A percentile compares a stretch with the other conserved stretches of the same genome.
These are phyloP conservation scores for Limnanthes douglasii DNA, from an alignment of 345 rosid species.

Conservation along the genomic window DNA sequence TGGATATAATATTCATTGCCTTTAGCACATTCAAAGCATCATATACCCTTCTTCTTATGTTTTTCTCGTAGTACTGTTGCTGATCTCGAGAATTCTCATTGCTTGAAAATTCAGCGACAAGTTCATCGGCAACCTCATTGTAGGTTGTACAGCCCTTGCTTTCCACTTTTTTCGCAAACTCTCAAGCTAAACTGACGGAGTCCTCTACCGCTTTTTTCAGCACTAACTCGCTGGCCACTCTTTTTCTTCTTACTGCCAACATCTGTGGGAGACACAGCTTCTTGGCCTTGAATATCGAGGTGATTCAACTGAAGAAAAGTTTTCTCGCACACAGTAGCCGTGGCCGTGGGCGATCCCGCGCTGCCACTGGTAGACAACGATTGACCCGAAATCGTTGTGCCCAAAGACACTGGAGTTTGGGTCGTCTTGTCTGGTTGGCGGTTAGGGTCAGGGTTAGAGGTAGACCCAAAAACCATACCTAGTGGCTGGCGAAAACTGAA, in stretches of 20 bases:
- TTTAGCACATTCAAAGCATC: slow-evolving; percentile 77
- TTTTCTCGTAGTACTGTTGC: slow-evolving; percentile 80
- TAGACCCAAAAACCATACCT: too few species aligned
- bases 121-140: slow-evolving; percentile 89
- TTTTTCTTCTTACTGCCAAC: slow-evolving; percentile 60
- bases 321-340: too few species aligned
- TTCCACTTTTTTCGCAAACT: slow-evolving; percentile 83
- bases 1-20: slow-evolving; percentile 81
- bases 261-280: too few species aligned
- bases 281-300: too few species aligned
- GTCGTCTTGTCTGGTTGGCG: too few species aligned
- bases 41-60: slow-evolving; percentile 69
- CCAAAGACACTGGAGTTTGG: too few species aligned
- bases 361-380: too few species aligned
- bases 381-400: too few species aligned
- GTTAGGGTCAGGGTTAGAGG: too few species aligned
- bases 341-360: too few species aligned
- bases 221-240: slow-evolving; percentile 57
- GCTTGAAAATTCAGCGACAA: slow-evolving; percentile 65
- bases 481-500: too few species aligned
- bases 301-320: too few species aligned
- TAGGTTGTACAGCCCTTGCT: slow-evolving; percentile 76
- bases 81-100: slow-evolving; percentile 52
- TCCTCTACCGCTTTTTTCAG: slow-evolving; percentile 80
- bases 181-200: slow-evolving; percentile 85